Evolutionary conservation across 805 yeast genomes (phyloP).

Genomic region (Saturnispora gosingensis): DNA sequence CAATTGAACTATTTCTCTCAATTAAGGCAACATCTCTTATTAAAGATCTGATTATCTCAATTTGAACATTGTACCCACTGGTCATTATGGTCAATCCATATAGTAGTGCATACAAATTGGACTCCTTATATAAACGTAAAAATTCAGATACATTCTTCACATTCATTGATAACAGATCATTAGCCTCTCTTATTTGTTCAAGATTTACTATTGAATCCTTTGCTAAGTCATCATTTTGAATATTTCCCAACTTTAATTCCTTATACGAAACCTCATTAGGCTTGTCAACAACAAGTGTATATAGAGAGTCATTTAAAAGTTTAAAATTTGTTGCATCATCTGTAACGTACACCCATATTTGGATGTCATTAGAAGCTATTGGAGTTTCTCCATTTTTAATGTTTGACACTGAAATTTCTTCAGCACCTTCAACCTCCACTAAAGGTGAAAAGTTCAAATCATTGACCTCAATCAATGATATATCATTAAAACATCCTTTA

Average conservation of each 20-base stretch:
- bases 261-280: background rate
- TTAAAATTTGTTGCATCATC: conserved; percentile 16
- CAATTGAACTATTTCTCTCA: background rate
- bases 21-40: conserved; percentile 17
- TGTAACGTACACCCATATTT: conserved; percentile 24
- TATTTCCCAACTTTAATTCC: background rate
- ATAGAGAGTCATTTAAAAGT: conserved; percentile 22
- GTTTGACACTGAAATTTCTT: conserved; percentile 7
- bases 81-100: conserved; percentile 23
- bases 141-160: conserved; percentile 21
- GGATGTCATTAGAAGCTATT: conserved; percentile 17
- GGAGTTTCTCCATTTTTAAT: background rate
- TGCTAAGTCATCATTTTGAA: conserved; percentile 1
- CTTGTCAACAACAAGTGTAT: conserved; percentile 18
- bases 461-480: conserved; percentile 25
- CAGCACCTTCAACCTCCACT: conserved; percentile 13
- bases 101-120: conserved; percentile 22
- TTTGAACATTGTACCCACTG: conserved; percentile 23
- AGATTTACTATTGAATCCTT: conserved; percentile 18
- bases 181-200: conserved; percentile 21
- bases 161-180: conserved; percentile 21
- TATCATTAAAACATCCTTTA: conserved; percentile 22
- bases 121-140: conserved; percentile 20
- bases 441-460: conserved; percentile 8
- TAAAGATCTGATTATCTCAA: conserved; percentile 19